Base-by-base conservation (phyloP, 495 filamentous ascomycete species). In the Thozetella sp. region DNA sequence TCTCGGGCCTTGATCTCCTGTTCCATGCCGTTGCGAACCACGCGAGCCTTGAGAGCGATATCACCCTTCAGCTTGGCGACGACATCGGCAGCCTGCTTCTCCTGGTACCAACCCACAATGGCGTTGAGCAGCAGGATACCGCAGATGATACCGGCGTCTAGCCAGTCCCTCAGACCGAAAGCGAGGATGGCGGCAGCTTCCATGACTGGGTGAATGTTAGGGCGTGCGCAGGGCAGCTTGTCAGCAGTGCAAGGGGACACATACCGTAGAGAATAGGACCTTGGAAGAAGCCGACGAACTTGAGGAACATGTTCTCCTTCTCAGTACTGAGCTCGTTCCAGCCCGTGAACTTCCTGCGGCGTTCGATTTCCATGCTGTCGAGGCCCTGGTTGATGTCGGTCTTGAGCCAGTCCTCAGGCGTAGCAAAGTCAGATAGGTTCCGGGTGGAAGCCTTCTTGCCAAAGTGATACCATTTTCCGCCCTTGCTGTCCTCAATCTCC, bases 231-330 rank as follows among this genome's bases (percentile, higher is more conserved):
- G 30, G 30, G 9, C n/a, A n/a, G 30, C 9, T 17, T 9, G 30
- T 17, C 9, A 37, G 6, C 9, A 17, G 30, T 17, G 20, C 26
- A 22, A 54, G 60, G 25, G 55, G n/a, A 19, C 13, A 25, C 93
- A 96, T 97, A 70, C 96, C 93, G 76, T 92, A 93, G 70, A 96
- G 93, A 67, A 97, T 93, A 27, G 93, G 93, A 61, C 93, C 93
- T 62, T 93, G 80, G 77, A 97, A 96, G 79, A 90, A 95, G 59
- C 76, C 80, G 22, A 96, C 70, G 70, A 97, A 96, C 76, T 95
- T 93, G 63, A 93, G 80, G 53, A 93, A 71, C n/a, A 91, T 69
- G 65, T 91, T 94, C 69, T 89, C 86, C 75, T 92, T 95, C 76
- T 94, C 90, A 73, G 93, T 89, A 73, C 23, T 51, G 17, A 26